Conservation (phyloP, 2,329 filamentous ascomycete species). For the Atkinsonella texensis region DNA sequence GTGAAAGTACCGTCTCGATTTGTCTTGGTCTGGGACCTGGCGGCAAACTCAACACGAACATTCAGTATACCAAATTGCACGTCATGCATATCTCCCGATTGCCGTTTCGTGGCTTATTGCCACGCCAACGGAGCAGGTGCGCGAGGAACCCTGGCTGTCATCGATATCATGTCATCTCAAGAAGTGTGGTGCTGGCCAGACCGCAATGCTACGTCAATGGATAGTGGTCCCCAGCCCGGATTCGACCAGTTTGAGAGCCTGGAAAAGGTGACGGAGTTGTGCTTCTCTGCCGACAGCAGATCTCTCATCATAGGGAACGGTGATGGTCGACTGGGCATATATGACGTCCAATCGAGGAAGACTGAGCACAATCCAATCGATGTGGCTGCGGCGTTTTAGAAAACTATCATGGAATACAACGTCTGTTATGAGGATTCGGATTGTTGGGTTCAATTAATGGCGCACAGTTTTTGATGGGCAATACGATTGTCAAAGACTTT, state of each 20-base stretch:
- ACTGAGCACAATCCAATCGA: not conserved
- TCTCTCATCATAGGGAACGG: conserved; percentile 23
- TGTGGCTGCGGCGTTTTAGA: not conserved
- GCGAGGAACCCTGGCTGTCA: conserved; percentile 21
- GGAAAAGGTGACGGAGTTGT: conserved; percentile 23
- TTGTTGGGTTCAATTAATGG: not conserved
- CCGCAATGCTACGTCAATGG: conserved; percentile 14
- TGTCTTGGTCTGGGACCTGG: conserved; percentile 29
- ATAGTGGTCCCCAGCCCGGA: conserved; percentile 12
- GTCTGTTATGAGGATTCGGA: not conserved
- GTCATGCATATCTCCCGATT: conserved; percentile 28
- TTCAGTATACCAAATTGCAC: conserved; percentile 27
- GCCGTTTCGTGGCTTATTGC: conserved; percentile 28
- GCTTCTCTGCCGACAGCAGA: conserved; percentile 25
- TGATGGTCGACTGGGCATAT: conserved; percentile 23
- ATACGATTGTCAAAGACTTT: not conserved
- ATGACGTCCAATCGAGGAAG: conserved; percentile 20
- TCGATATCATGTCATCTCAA: conserved; percentile 25
- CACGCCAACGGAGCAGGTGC: conserved; percentile 21
- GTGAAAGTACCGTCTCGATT: conserved; percentile 20
- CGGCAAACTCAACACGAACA: conserved; percentile 22
- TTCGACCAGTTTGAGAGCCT: conserved; percentile 23
- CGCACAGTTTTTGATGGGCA: not conserved
- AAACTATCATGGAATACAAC: not conserved
- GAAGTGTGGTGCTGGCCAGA: conserved; percentile 28